Evolutionary conservation across 805 yeast species (phyloP).

Genomic region (Lipomyces starkeyi): DNA sequence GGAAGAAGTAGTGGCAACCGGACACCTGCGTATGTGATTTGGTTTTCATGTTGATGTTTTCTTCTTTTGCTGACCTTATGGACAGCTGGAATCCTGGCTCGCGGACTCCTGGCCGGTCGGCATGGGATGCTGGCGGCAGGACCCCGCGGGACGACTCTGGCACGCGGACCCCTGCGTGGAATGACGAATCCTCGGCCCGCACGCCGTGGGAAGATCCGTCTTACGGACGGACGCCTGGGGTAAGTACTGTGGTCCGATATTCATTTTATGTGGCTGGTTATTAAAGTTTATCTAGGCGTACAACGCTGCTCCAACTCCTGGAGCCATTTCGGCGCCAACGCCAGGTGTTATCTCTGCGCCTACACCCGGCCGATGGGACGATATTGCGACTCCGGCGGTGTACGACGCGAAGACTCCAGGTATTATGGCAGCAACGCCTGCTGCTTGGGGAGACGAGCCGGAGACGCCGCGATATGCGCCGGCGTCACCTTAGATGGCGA

Average conservation of each 20-base stretch:
- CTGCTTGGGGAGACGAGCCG: constrained; percentile 37
- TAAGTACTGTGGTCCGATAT: constrained; percentile 42
- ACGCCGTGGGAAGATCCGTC: constrained; percentile 44
- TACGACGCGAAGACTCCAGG: constrained; percentile 48
- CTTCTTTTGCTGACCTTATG: neutral
- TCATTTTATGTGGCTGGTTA: neutral
- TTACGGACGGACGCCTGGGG: constrained; percentile 50
- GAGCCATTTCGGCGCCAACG: constrained; percentile 51
- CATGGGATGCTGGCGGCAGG: constrained; percentile 39
- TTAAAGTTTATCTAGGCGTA: neutral
- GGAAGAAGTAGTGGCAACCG: constrained; percentile 19
- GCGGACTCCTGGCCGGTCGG: constrained; percentile 53
- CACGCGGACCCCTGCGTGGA: constrained; percentile 47
- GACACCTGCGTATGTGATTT: constrained; percentile 30
- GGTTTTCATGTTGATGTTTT: neutral
- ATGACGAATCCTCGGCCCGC: constrained; percentile 18
- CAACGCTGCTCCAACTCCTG: constrained; percentile 49
- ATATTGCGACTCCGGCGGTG: constrained; percentile 46
- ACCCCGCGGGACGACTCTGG: constrained; percentile 51
- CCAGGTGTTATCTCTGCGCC: constrained; percentile 49
- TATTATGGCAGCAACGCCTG: constrained; percentile 38
- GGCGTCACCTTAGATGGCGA: constrained; percentile 27
- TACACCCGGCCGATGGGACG: constrained; percentile 45
- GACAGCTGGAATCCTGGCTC: constrained; percentile 49
- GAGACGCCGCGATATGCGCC: constrained; percentile 43